These are phyloP conservation scores for Hyaloscypha hepaticicola DNA, from an alignment of 495 filamentous ascomycete genomes.

Conservation along the genomic window DNA sequence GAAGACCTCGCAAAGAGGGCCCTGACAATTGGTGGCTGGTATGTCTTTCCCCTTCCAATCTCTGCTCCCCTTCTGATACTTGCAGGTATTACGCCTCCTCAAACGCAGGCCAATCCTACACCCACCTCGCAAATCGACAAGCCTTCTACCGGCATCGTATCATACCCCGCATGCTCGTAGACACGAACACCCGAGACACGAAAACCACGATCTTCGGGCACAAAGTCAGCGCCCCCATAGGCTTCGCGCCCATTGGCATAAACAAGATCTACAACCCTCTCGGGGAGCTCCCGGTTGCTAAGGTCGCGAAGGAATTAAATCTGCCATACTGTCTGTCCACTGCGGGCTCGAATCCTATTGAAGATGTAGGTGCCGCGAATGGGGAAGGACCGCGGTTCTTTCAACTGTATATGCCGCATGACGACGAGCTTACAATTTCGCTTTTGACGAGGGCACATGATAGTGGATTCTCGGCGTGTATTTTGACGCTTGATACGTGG, in stretches of 20 bases:
- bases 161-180: slow-evolving; percentile 35
- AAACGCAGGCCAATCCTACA: slow-evolving; percentile 41
- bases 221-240: slow-evolving; percentile 55
- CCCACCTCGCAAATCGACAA: slow-evolving; percentile 38
- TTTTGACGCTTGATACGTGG: slow-evolving; percentile 69
- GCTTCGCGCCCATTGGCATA: slow-evolving; percentile 63
- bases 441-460: slow-evolving; percentile 53
- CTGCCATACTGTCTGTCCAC: slow-evolving; percentile 6
- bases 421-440: slow-evolving; percentile 57
- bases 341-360: slow-evolving; percentile 40
- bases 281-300: slow-evolving; percentile 54
- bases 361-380: slow-evolving; percentile 59
- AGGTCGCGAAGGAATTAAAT: slow-evolving; percentile 24
- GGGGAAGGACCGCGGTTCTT: slow-evolving; percentile 51
- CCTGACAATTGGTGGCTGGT: slow-evolving; percentile 53
- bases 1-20: slow-evolving; percentile 57
- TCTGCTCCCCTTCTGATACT: not conserved
- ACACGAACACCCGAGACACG: slow-evolving; percentile 52
- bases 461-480: slow-evolving; percentile 54
- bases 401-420: slow-evolving; percentile 62
- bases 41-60: not conserved
- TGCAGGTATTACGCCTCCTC: slow-evolving; percentile 26
- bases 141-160: slow-evolving; percentile 45
- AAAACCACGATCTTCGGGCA: slow-evolving; percentile 60
- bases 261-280: slow-evolving; percentile 57